Evolutionary conservation across 257 asterid species (phyloP).

Genomic region (Fraxinus excelsior): DNA sequence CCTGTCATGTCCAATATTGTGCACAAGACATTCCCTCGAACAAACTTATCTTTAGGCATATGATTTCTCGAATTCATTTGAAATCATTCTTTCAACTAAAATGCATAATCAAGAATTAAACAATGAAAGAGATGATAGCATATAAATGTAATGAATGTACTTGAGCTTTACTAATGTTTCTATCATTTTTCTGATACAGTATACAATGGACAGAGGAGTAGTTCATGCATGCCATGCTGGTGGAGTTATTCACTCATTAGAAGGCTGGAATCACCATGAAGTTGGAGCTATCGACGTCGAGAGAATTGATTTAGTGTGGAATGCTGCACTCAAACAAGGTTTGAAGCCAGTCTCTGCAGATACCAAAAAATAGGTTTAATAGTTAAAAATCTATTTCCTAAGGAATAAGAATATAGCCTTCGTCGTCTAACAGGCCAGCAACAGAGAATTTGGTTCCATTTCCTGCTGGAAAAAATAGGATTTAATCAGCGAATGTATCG

Average conservation of each 20-base stretch:
- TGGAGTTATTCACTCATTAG: constrained; percentile 72
- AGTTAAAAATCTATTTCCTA: background rate
- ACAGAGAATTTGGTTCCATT: background rate
- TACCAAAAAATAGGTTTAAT: background rate
- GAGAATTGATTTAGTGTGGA: constrained; percentile 77
- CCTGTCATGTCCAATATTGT: too few species aligned
- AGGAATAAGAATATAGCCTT: background rate
- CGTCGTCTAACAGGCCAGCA: background rate
- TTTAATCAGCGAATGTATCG: too few species aligned
- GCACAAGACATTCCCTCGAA: too few species aligned
- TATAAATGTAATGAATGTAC: too few species aligned
- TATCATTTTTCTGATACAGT: constrained; percentile 35
- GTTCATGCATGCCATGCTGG: constrained; percentile 98
- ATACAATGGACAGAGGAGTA: constrained; percentile 90
- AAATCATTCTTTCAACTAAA: too few species aligned
- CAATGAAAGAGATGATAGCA: too few species aligned
- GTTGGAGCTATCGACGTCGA: constrained; percentile 88
- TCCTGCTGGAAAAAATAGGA: too few species aligned
- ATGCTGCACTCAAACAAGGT: constrained; percentile 89
- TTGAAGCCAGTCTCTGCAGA: constrained; percentile 50
- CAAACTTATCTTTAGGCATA: too few species aligned
- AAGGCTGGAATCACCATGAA: constrained; percentile 90
- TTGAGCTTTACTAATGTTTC: background rate
- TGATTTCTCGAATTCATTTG: too few species aligned
- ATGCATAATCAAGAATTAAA: background rate